Evolutionary conservation across 2,329 filamentous ascomycete species (phyloP), one percentile per base, ranked within the genome.

Genomic region (Monosporascus sp.): DNA sequence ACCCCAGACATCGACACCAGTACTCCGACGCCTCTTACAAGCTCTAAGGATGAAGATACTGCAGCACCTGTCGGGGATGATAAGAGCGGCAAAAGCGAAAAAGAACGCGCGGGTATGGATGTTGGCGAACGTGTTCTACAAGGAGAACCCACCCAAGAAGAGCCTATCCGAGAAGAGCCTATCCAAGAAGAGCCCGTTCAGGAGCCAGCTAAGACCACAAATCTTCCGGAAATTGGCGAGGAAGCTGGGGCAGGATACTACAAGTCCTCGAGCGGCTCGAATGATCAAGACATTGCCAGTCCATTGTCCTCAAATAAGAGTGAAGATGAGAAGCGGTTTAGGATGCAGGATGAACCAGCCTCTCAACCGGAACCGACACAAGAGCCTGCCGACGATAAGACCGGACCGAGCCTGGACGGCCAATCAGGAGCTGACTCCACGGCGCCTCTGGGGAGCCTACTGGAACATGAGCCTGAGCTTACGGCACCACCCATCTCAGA

Each of bases 51-150:
- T 28, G 64, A 60, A 14, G 58, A 60, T 3, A 52, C 54, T n/a
- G 48, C 53, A 38, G 37, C 53, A 18, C 28, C 53, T 22, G 40
- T 45, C 28, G 50, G 53, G 6, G 50, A 60, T 45, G 70, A 70
- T 58, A 69, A 70, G 52, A 55, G 48, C 47, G 68, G 67, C 58
- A 70, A 68, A 55, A 67, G 64, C 48, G 31, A 70, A 71, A 54
- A 69, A 70, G 58, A 60, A 61, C 35, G 70, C 61, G 48, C 56
- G 45, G n/a, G 51, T 20, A 17, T 51, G 55, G 15, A 48, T 48
- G n/a, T 54, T 38, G 49, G 58, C 59, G 37, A 46, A 53, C 26
- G 18, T 50, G 51, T 26, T 26, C 11, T 35, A 11, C 31, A 35
- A 35, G 9, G 18, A 8, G 5, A 18, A 41, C 17, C 38, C 17